Evolutionary conservation across 2,329 filamentous ascomycete genomes (phyloP).

Genomic region (Chaetomiaceae sp.): DNA sequence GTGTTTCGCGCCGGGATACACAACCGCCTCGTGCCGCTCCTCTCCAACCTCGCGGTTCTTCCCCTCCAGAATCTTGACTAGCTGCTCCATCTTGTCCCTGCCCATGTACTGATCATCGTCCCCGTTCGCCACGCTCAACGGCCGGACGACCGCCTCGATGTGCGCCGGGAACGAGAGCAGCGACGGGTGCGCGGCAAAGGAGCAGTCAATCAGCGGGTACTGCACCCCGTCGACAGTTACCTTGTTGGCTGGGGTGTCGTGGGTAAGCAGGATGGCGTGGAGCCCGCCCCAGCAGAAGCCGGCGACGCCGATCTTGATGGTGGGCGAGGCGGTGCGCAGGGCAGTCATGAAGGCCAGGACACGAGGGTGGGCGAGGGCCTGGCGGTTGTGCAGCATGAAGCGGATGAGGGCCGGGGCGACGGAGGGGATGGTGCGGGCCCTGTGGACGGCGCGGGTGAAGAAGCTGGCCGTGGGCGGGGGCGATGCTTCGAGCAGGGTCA

Average conservation of each 20-base stretch:
- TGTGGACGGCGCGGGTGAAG: background rate
- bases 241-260: slow-evolving; percentile 27
- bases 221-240: slow-evolving; percentile 19
- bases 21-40: slow-evolving; percentile 28
- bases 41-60: slow-evolving; percentile 23
- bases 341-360: slow-evolving; percentile 36
- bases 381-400: slow-evolving; percentile 14
- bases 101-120: slow-evolving; percentile 36
- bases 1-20: slow-evolving; percentile 38
- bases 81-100: slow-evolving; percentile 21
- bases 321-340: slow-evolving; percentile 23
- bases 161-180: slow-evolving; percentile 39
- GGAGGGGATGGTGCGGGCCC: background rate
- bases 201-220: slow-evolving; percentile 37
- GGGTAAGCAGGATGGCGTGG: slow-evolving; percentile 39
- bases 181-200: slow-evolving; percentile 42
- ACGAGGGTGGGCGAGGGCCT: slow-evolving; percentile 26
- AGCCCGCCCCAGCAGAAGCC: slow-evolving; percentile 54
- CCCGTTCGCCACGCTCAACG: slow-evolving; percentile 37
- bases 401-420: slow-evolving; percentile 1
- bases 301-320: slow-evolving; percentile 41
- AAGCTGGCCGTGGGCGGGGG: background rate
- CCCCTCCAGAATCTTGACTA: slow-evolving; percentile 29
- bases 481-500: slow-evolving; percentile 5
- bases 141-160: slow-evolving; percentile 34